Percentiles rank a stretch among this genome's conserved stretches.
phyloP scores from a whole-genome alignment of 768 basidiomycete species.

The Rossbeevera mucosa region DNA sequence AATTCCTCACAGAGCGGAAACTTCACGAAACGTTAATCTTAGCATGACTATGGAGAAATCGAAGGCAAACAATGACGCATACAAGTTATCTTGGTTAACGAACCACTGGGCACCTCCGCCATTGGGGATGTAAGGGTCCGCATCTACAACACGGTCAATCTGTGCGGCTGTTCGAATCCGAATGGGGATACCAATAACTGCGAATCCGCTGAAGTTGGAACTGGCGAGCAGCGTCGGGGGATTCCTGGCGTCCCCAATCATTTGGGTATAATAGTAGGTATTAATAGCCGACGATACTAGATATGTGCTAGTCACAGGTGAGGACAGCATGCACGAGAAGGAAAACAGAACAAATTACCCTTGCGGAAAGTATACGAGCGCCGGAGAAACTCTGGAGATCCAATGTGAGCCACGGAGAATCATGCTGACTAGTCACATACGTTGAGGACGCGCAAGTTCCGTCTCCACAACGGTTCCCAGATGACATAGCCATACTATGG shows the following conservation, averaged over 20 bases:
- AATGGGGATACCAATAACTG: conserved; percentile 57
- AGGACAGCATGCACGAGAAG: neutral
- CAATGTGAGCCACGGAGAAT: neutral
- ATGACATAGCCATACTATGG: conserved; percentile 56
- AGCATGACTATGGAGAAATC: neutral
- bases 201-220: conserved; percentile 57
- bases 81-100: conserved; percentile 24
- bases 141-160: conserved; percentile 40
- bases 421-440: conserved; percentile 15
- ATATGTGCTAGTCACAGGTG: conserved; percentile 47
- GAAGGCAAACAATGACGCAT: neutral
- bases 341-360: conserved; percentile 39
- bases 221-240: conserved; percentile 66
- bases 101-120: conserved; percentile 36
- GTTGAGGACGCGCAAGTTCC: conserved; percentile 48
- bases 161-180: neutral
- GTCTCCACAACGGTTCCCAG: conserved; percentile 57
- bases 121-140: conserved; percentile 63
- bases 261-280: conserved; percentile 70
- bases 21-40: conserved; percentile 28
- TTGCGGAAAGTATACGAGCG: conserved; percentile 67
- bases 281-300: conserved; percentile 61
- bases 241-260: conserved; percentile 68
- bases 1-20: conserved; percentile 69
- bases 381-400: conserved; percentile 43